These are phyloP conservation scores for Boechera divaricarpa DNA, from an alignment of 345 rosid species.

Conservation along the genomic window DNA sequence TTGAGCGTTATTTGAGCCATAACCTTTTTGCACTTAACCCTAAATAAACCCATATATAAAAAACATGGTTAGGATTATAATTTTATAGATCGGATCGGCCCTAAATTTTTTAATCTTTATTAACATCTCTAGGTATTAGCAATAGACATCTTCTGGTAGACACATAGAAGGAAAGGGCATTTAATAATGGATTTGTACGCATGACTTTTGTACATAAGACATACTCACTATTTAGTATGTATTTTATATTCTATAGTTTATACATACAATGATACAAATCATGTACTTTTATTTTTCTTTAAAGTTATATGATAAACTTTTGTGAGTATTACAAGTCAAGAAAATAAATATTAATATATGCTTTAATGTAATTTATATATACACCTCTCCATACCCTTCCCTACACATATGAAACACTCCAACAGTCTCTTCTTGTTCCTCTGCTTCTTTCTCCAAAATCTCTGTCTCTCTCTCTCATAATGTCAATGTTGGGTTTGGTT, in stretches of 20 bases:
- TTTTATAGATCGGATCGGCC: too few species aligned
- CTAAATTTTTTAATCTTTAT: too few species aligned
- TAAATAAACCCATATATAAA: too few species aligned
- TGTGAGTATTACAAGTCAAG: slow-evolving; percentile 8
- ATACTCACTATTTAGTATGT: neutral
- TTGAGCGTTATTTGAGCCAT: too few species aligned
- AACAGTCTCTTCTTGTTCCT: slow-evolving; percentile 25
- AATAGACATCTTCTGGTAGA: slow-evolving; percentile 29
- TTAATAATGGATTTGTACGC: slow-evolving; percentile 24
- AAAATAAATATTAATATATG: neutral
- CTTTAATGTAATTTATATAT: slow-evolving; percentile 30
- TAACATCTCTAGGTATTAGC: neutral
- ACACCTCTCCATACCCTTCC: slow-evolving; percentile 37
- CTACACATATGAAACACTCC: slow-evolving; percentile 30
- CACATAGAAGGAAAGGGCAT: slow-evolving; percentile 24
- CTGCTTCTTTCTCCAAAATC: slow-evolving; percentile 12
- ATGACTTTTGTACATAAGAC: slow-evolving; percentile 26
- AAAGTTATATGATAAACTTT: neutral
- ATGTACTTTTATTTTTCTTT: neutral
- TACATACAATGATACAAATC: neutral
- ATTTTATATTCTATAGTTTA: too few species aligned
- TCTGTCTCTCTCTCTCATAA: slow-evolving; percentile 26
- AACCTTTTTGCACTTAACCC: too few species aligned
- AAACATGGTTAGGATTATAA: too few species aligned
- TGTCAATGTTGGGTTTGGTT: slow-evolving; percentile 38